A percentile compares a stretch with the other conserved stretches of the same genome.
Evolutionary conservation across 2,329 filamentous ascomycete genomes (phyloP).

Genomic region (Penicillium sp.): DNA sequence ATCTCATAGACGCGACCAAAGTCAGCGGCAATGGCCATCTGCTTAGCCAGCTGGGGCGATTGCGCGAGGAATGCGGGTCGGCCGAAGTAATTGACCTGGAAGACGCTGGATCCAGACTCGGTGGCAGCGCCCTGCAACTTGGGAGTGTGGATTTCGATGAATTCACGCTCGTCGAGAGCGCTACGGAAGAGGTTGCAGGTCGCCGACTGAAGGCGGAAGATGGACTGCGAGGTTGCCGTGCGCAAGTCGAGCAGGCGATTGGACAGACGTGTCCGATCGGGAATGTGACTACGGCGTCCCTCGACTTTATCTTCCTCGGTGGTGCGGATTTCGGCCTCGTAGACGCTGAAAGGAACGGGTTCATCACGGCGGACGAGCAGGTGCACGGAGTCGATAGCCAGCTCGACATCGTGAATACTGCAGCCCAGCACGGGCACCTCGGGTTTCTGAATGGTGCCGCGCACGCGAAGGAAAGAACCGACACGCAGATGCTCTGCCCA

Average conservation of each 20-base stretch:
- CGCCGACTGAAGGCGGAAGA: constrained; percentile 82
- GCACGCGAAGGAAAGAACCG: constrained; percentile 75
- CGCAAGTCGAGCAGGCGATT: constrained; percentile 82
- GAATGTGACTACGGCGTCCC: constrained; percentile 60
- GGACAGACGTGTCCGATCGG: constrained; percentile 69
- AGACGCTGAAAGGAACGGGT: constrained; percentile 66
- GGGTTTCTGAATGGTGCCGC: constrained; percentile 69
- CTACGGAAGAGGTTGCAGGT: constrained; percentile 77
- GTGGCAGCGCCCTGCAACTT: constrained; percentile 88
- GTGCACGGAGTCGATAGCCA: constrained; percentile 66
- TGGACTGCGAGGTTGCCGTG: constrained; percentile 79
- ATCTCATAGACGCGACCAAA: constrained; percentile 88
- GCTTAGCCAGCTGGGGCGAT: constrained; percentile 87
- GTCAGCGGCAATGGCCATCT: constrained; percentile 87
- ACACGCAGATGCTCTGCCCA: constrained; percentile 81
- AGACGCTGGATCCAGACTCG: constrained; percentile 87
- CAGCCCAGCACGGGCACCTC: constrained; percentile 73
- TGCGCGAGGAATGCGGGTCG: constrained; percentile 85
- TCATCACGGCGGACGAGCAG: constrained; percentile 61
- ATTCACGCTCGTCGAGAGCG: constrained; percentile 70
- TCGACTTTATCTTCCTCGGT: constrained; percentile 56
- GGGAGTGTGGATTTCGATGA: constrained; percentile 91
- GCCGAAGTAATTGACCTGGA: constrained; percentile 88
- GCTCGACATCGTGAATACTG: constrained; percentile 71
- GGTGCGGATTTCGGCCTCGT: constrained; percentile 64